Evolutionary conservation across 805 yeast genomes (phyloP).

Genomic region (Teunomyces pallodes): DNA sequence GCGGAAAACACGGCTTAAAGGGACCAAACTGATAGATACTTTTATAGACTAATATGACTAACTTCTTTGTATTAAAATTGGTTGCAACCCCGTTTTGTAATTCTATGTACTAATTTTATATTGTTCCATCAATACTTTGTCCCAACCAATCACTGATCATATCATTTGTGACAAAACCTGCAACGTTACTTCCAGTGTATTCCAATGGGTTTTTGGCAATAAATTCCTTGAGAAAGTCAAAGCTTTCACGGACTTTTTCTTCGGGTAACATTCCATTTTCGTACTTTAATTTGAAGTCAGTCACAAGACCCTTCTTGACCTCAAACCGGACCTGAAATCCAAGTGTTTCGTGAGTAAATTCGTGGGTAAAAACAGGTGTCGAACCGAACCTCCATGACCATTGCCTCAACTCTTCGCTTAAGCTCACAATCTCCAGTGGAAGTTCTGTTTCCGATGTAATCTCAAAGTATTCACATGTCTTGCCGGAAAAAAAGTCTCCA

Average conservation of each 20-base stretch:
- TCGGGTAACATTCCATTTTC: background rate
- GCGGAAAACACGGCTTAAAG: constrained; percentile 56
- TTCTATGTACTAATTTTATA: constrained; percentile 10
- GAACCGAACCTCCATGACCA: constrained; percentile 78
- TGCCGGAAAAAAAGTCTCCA: constrained; percentile 19
- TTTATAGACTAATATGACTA: no score
- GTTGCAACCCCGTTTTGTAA: background rate
- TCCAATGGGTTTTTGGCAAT: constrained; percentile 15
- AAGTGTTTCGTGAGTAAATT: constrained; percentile 32
- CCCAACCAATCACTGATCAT: constrained; percentile 46
- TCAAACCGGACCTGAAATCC: constrained; percentile 32
- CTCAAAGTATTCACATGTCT: constrained; percentile 12
- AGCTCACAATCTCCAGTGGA: constrained; percentile 39
- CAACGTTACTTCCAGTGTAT: constrained; percentile 43
- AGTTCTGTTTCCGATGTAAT: constrained; percentile 26
- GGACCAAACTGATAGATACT: background rate
- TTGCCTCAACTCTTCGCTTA: constrained; percentile 41
- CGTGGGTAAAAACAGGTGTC: constrained; percentile 71
- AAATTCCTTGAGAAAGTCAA: constrained; percentile 30
- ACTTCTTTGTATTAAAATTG: background rate
- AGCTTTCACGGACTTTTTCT: constrained; percentile 20
- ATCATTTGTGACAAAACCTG: constrained; percentile 46
- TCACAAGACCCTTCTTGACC: constrained; percentile 46
- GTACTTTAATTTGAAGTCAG: constrained; percentile 19
- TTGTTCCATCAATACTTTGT: constrained; percentile 43